Percentiles rank a stretch among this genome's conserved stretches.
Evolutionary conservation across 805 yeast genomes (phyloP).

Genomic region (Grigorovia yakushimaensis): DNA sequence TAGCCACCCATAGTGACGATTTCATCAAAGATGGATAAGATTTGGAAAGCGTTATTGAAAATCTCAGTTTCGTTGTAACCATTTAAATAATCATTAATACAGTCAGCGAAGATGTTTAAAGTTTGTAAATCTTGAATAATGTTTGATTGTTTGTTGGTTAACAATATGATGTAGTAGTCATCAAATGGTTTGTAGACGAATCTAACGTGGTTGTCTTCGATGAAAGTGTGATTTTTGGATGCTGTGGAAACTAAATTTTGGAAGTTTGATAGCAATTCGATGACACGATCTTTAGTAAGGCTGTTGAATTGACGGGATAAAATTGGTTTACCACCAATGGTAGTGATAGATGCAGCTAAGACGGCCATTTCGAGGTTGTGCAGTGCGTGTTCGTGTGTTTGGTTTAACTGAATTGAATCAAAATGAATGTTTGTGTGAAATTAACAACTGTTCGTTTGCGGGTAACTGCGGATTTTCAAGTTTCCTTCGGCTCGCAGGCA

Average conservation of each 20-base stretch:
- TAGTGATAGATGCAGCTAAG: constrained; percentile 88
- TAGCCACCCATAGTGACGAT: constrained; percentile 87
- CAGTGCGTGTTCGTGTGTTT: no score
- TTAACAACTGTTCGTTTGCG: no score
- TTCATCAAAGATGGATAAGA: constrained; percentile 88
- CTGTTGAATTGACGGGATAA: constrained; percentile 88
- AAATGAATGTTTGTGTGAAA: no score
- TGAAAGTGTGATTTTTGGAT: constrained; percentile 79
- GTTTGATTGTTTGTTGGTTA: constrained; percentile 85
- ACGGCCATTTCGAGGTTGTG: constrained; percentile 53
- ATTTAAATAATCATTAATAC: constrained; percentile 65
- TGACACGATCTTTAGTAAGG: constrained; percentile 71
- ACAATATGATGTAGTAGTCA: constrained; percentile 79
- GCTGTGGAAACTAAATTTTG: constrained; percentile 65
- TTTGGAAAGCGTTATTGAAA: constrained; percentile 75
- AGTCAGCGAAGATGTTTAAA: constrained; percentile 71
- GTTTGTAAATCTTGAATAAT: constrained; percentile 93
- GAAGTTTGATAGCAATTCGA: constrained; percentile 75
- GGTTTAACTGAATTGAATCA: no score
- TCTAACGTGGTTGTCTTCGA: constrained; percentile 84
- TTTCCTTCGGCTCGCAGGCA: no score
- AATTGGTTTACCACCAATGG: constrained; percentile 87
- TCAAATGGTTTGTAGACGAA: constrained; percentile 95
- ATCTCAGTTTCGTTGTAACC: constrained; percentile 74
- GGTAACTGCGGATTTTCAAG: no score